Base-by-base conservation (phyloP, 2,329 filamentous ascomycete genomes). In the Aspergillus sp. region DNA sequence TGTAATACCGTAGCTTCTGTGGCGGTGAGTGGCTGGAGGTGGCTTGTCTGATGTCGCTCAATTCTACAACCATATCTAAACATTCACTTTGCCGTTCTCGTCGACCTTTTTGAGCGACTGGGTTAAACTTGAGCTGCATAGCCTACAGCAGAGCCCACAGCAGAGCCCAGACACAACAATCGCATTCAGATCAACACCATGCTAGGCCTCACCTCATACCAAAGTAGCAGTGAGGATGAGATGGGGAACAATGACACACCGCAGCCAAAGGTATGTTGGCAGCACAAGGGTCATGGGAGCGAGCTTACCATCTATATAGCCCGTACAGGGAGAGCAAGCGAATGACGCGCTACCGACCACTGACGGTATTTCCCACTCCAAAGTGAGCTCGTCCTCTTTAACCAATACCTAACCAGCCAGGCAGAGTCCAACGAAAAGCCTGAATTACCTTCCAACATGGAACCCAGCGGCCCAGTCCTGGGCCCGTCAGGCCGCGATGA, bases 211-310 rank as follows among this genome's bases (percentile, higher is more conserved):
- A 60, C 48, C 15, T 55, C 49, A 22, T 68, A 68, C 43, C 58
- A 57, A 28, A 67, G 61, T 41, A 67, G 63, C 42, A 64, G 60
- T 38, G 64, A 66, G 27, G 63, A 66, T 34, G 63, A 67, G 34
- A 45, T 45, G 27, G 45, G 48, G 12, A 28, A 32, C 15, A 37
- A 45, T 27, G 15, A 35, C 20, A 30, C 32, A 15, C 34, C 31
- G 16, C 32, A 33, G 11, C 15, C 28, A 12, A 47, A 56, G 45
- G 55, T 60, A 47, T 29, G 30, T 30, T 11, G 19, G 13, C 10
- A 25, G 31, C 7, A 4, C 8, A 24, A 13, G 15, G 10, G 10
- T 22, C 12, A 14, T 11, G 16, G 17, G 13, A n/a, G n/a, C 8
- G 8, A 22, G 22, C 8, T 26, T 8, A 22, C n/a, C 10, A 7